Evolutionary conservation across 2,329 filamentous ascomycete genomes (phyloP), one percentile per base, ranked within the genome.

Genomic region (Epichloe scottii): DNA sequence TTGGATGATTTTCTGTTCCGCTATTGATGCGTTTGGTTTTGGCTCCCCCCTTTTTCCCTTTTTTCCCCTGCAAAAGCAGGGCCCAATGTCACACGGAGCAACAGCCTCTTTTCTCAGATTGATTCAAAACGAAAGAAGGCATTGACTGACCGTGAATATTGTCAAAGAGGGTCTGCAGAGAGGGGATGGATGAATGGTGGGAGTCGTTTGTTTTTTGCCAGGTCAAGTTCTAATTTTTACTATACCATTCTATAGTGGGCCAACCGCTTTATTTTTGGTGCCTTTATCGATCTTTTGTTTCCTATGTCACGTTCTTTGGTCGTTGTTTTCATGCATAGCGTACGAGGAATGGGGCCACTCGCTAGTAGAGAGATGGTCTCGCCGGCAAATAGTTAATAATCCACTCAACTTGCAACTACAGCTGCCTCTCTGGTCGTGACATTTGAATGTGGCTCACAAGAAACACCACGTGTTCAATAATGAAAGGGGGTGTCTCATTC

Each of bases 1-100:
- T 63, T 68, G 60, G 59, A 64, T 63, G 42, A 48, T 54, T 38
- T 44, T 30, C 30, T 43, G 11, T 30, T 43, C 39, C 17, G n/a
- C 7, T 41, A 40, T 33, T 42, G 15, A 40, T 40, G 35, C 46
- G 45, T 34, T 11, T 26, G 19, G 54, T 56, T 49, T 53, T 49
- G 26, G 42, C n/a, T n/a, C n/a, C n/a, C n/a, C n/a, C n/a, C n/a
- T n/a, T 19, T 47, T 49, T 52, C 38, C 38, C 40, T 45, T 41
- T 41, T 52, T 51, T 44, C 44, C 15, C 47, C 26, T 21, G 1
- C 15, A 44, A 44, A 21, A 33, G 41, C 15, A 14, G 41, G 41
- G 41, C 23, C 3, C 23, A 17, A 46, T 14, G 17, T 14, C 8
- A 26, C 15, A 39, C 21, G 7, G 23, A 33, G 19, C 2, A 47